Percentiles rank a stretch among this genome's conserved stretches.
These are phyloP conservation scores for Corrigiola litoralis DNA, from an alignment of 179 eudicot species.

Conservation along the genomic window DNA sequence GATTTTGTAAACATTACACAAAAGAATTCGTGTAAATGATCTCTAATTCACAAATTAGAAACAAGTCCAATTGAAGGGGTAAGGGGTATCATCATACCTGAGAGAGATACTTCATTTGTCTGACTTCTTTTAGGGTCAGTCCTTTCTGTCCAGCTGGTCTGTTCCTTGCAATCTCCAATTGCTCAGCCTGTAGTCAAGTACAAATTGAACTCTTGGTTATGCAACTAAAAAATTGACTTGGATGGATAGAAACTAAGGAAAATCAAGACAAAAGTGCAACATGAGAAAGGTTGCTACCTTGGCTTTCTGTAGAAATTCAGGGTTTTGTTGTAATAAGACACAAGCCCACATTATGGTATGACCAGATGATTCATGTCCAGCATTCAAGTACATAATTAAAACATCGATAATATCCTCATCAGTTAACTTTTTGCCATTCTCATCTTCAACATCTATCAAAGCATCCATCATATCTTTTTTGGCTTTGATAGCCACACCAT, in stretches of 20 bases:
- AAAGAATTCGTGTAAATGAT: neutral
- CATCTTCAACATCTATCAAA: conserved; percentile 59
- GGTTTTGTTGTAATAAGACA: conserved; percentile 55
- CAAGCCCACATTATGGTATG: conserved; percentile 82
- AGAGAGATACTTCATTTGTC: conserved; percentile 68
- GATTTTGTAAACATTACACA: conserved; percentile 2
- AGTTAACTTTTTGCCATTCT: conserved; percentile 50
- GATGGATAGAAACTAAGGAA: neutral
- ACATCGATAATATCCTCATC: conserved; percentile 84
- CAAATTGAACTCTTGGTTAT: neutral
- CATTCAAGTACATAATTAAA: conserved; percentile 76
- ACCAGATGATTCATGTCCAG: conserved; percentile 94
- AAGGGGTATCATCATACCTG: conserved; percentile 34
- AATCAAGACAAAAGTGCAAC: neutral
- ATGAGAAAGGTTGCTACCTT: conserved; percentile 40
- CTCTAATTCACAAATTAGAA: no score
- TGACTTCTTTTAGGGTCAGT: conserved; percentile 54
- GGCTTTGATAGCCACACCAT: conserved; percentile 7
- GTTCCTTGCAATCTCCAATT: conserved; percentile 52
- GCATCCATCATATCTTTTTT: conserved; percentile 83
- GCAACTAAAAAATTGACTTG: neutral
- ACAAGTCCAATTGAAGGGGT: neutral
- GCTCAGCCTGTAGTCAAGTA: conserved; percentile 57
- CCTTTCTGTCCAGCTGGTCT: conserved; percentile 61
- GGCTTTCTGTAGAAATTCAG: conserved; percentile 52